Evolutionary conservation across 495 filamentous ascomycete genomes (phyloP).

Genomic region (Aspergillus ostianus): DNA sequence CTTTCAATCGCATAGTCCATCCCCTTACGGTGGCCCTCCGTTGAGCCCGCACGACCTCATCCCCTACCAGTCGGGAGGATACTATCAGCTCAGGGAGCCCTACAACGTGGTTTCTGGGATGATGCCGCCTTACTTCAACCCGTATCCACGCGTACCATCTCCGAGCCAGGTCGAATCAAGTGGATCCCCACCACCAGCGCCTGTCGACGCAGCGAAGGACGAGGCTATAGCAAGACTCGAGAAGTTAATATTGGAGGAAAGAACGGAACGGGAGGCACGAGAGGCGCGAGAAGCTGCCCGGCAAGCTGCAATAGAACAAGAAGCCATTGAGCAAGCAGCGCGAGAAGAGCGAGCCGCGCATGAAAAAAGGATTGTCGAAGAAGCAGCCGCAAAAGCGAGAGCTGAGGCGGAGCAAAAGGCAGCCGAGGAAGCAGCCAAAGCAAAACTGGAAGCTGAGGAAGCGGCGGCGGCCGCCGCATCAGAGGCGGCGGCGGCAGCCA

Average conservation of each 20-base stretch:
- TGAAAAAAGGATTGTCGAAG: conserved; percentile 39
- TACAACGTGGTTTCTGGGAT: conserved; percentile 43
- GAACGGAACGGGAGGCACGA: conserved; percentile 41
- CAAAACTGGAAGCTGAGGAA: conserved; percentile 34
- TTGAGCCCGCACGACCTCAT: conserved; percentile 48
- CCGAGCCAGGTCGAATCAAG: conserved; percentile 32
- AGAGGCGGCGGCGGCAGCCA: conserved; percentile 24
- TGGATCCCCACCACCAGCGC: conserved; percentile 23
- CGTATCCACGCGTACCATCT: conserved; percentile 36
- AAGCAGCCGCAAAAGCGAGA: conserved; percentile 43
- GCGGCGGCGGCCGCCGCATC: conserved; percentile 29
- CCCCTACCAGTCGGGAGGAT: conserved; percentile 41
- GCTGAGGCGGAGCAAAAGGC: conserved; percentile 50
- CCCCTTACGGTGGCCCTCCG: conserved; percentile 38
- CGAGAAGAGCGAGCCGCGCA: conserved; percentile 49
- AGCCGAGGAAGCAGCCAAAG: conserved; percentile 34
- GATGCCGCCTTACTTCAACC: conserved; percentile 37
- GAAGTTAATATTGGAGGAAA: conserved; percentile 50
- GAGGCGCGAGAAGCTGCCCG: conserved; percentile 45
- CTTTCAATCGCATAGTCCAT: conserved; percentile 28
- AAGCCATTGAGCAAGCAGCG: conserved; percentile 51
- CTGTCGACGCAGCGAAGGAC: conserved; percentile 41
- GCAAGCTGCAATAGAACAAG: conserved; percentile 38
- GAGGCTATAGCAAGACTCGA: conserved; percentile 53
- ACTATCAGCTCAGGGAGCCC: conserved; percentile 42